Evolutionary conservation across 2,329 filamentous ascomycete genomes (phyloP).

Genomic region (Diaporthe vaccinii): DNA sequence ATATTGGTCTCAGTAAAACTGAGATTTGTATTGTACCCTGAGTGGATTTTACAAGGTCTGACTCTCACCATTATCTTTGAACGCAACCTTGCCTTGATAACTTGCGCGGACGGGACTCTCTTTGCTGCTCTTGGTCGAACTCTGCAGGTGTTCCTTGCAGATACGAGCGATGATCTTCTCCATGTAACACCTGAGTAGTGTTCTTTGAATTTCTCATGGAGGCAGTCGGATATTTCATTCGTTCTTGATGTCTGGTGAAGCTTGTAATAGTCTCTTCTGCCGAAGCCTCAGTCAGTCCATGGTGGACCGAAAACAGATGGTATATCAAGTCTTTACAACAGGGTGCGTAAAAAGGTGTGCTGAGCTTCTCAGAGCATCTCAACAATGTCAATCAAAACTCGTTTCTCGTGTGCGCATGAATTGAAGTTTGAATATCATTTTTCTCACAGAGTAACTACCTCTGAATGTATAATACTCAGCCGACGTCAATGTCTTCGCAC

Average conservation of each 20-base stretch:
- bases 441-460: neutral
- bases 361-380: neutral
- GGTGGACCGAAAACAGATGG: neutral
- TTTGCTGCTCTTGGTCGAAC: neutral
- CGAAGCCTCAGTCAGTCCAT: neutral
- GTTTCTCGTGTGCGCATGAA: neutral
- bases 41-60: neutral
- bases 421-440: no score
- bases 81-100: neutral
- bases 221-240: neutral
- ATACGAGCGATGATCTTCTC: neutral
- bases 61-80: neutral
- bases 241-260: no score
- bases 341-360: neutral
- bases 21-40: neutral
- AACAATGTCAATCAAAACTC: neutral
- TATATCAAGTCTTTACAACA: neutral
- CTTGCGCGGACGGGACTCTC: no score
- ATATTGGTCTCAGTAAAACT: neutral
- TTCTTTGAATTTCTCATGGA: neutral
- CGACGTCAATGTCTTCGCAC: neutral
- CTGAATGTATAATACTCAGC: neutral
- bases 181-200: neutral
- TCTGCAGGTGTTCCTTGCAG: neutral
- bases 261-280: neutral